Conservation (phyloP, 805 yeast species). For the Ogataea ramenticola region DNA sequence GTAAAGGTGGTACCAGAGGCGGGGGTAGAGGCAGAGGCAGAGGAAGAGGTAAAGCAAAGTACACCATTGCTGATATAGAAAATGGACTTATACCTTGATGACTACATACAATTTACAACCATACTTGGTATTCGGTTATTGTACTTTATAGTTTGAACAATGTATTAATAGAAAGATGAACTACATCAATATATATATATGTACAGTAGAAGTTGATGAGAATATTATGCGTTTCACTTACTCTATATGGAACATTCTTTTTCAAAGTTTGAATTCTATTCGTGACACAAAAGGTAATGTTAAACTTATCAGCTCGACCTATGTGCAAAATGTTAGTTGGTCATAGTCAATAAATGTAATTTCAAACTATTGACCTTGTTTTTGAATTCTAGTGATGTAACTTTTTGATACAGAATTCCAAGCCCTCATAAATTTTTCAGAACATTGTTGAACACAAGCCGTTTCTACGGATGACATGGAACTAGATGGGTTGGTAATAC, state of each 20-base stretch:
- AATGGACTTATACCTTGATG: neutral
- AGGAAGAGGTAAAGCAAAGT: neutral
- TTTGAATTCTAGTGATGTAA: slow-evolving; percentile 68
- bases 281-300: no score
- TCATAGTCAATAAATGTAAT: neutral
- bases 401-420: slow-evolving; percentile 82
- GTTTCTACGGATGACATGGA: slow-evolving; percentile 44
- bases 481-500: slow-evolving; percentile 57
- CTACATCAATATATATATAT: no score
- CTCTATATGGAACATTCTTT: no score
- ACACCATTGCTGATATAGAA: neutral
- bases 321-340: no score
- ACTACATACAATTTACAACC: no score
- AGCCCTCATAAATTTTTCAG: slow-evolving; percentile 81
- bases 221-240: no score
- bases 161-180: no score
- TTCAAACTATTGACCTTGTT: slow-evolving; percentile 23
- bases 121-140: no score
- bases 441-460: slow-evolving; percentile 67
- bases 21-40: slow-evolving; percentile 1
- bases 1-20: neutral
- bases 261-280: no score
- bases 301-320: no score
- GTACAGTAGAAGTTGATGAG: no score
- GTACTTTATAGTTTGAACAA: no score